Evolutionary conservation across 2,329 filamentous ascomycete species (phyloP).

Genomic region (Plenodomus lindquistii): DNA sequence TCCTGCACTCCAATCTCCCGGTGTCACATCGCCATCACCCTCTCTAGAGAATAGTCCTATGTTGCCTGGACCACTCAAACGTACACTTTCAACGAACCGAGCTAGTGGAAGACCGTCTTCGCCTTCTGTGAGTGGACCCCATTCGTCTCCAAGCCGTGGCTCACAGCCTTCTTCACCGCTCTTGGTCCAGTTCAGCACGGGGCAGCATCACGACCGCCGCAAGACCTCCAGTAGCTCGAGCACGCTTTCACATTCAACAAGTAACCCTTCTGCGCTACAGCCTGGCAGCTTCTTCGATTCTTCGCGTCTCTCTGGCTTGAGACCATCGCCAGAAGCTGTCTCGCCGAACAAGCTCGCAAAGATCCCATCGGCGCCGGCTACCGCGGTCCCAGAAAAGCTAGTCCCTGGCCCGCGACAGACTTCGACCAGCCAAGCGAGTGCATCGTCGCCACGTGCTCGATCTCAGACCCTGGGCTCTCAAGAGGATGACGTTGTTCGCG

Average conservation of each 20-base stretch:
- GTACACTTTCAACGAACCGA: constrained; percentile 82
- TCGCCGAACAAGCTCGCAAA: constrained; percentile 58
- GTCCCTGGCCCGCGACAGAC: constrained; percentile 38
- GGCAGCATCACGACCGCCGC: constrained; percentile 77
- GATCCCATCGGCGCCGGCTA: constrained; percentile 51
- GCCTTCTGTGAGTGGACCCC: constrained; percentile 79
- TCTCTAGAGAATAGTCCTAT: constrained; percentile 85
- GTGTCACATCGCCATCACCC: constrained; percentile 59
- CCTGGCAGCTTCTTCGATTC: constrained; percentile 73
- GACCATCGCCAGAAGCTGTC: constrained; percentile 56
- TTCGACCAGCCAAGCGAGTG: constrained; percentile 24
- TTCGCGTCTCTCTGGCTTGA: constrained; percentile 60
- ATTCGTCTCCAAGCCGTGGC: constrained; percentile 82
- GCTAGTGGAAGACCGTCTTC: constrained; percentile 74
- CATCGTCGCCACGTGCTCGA: constrained; percentile 67
- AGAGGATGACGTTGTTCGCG: constrained; percentile 78
- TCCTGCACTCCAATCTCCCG: constrained; percentile 47
- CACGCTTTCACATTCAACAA: constrained; percentile 77
- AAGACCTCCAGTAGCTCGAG: constrained; percentile 93
- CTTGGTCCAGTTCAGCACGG: constrained; percentile 94
- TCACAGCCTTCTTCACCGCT: constrained; percentile 87
- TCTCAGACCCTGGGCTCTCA: constrained; percentile 94
- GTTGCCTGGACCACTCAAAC: constrained; percentile 76
- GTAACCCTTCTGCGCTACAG: constrained; percentile 63
- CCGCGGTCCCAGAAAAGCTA: constrained; percentile 47